Conservation (phyloP, 179 eudicot species). For the Corrigiola litoralis region DNA sequence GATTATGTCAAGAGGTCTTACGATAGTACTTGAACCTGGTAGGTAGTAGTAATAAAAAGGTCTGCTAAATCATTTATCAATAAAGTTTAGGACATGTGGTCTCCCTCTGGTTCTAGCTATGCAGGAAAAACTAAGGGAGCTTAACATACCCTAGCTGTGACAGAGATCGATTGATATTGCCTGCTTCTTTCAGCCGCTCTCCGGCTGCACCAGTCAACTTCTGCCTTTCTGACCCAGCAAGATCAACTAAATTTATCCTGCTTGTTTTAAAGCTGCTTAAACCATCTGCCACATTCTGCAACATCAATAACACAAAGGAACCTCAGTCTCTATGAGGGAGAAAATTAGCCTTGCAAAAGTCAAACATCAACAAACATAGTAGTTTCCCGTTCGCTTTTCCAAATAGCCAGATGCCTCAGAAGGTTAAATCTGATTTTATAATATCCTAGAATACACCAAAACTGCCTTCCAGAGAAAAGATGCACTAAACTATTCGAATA, state of each 20-base stretch:
- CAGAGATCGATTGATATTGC: slow-evolving; percentile 87
- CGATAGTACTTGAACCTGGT: too few species aligned
- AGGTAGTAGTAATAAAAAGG: too few species aligned
- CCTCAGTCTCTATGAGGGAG: slow-evolving; percentile 1
- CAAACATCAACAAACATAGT: too few species aligned
- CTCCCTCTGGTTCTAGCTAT: too few species aligned
- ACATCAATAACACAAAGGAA: slow-evolving; percentile 13
- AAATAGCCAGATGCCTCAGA: too few species aligned
- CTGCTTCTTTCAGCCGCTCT: slow-evolving; percentile 96
- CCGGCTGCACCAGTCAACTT: slow-evolving; percentile 98
- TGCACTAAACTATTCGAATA: neutral
- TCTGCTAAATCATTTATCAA: too few species aligned
- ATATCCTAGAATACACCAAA: too few species aligned
- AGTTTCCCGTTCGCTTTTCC: too few species aligned
- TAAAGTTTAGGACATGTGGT: too few species aligned
- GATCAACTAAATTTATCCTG: slow-evolving; percentile 92
- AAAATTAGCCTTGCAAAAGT: neutral
- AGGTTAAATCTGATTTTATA: too few species aligned
- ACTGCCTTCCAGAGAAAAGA: neutral
- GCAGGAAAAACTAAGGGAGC: neutral
- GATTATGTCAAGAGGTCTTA: too few species aligned
- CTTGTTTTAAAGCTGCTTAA: slow-evolving; percentile 79
- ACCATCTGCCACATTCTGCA: slow-evolving; percentile 74
- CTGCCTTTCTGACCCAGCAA: slow-evolving; percentile 99
- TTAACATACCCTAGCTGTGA: slow-evolving; percentile 88